These are phyloP conservation scores for Fusarium equiseti DNA, from an alignment of 2,329 filamentous ascomycete species.

Conservation along the genomic window DNA sequence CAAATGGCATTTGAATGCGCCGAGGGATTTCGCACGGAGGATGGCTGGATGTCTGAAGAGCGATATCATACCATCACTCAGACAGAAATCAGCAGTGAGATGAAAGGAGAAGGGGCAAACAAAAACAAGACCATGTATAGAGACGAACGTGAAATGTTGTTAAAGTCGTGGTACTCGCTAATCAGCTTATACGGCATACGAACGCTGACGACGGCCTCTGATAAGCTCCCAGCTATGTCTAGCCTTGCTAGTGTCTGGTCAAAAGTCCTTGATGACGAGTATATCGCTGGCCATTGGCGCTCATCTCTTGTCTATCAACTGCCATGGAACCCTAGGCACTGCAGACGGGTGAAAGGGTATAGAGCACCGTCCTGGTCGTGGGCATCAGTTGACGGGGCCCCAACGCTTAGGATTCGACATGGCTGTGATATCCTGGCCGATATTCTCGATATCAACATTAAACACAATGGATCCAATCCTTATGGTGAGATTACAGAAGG, in stretches of 20 bases:
- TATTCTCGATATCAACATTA: background rate
- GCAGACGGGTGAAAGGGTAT: background rate
- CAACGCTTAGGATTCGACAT: background rate
- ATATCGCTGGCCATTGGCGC: background rate
- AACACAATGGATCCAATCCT: background rate
- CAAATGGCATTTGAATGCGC: conserved; percentile 9
- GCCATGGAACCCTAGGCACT: accelerated
- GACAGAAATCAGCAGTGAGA: too few species aligned
- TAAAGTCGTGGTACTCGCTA: too few species aligned
- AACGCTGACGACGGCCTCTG: background rate
- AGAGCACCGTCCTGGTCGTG: background rate
- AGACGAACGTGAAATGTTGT: too few species aligned
- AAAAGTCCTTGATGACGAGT: background rate
- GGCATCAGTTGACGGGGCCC: conserved; percentile 3
- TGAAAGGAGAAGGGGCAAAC: too few species aligned
- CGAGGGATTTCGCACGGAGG: background rate
- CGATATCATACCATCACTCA: too few species aligned
- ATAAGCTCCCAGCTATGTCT: conserved; percentile 12
- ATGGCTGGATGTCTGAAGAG: background rate
- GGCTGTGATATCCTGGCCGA: background rate
- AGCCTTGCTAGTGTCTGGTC: background rate
- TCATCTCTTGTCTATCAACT: background rate
- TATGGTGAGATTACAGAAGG: background rate
- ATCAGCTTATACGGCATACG: background rate
- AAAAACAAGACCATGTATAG: too few species aligned